Percentiles rank a stretch among this genome's conserved stretches.
Evolutionary conservation across 805 yeast species (phyloP).

Genomic region (Sugiyamaella chiloensis): DNA sequence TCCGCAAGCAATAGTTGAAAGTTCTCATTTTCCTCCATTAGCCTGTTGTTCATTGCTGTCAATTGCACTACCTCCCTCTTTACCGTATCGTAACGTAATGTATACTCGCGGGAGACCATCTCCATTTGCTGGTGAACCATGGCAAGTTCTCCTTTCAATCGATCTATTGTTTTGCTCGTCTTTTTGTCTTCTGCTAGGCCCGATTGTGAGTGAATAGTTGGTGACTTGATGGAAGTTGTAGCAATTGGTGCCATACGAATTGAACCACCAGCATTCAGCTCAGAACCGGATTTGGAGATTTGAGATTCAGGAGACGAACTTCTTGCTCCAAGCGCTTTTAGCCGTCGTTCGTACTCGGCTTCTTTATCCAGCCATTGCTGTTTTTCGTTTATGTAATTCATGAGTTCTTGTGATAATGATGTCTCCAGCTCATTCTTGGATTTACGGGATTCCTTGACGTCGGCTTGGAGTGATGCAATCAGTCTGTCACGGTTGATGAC

Average conservation of each 20-base stretch:
- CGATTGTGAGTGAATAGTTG: background rate
- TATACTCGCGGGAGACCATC: conserved; percentile 30
- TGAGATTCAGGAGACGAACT: background rate
- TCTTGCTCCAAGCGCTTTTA: background rate
- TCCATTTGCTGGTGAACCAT: conserved; percentile 30
- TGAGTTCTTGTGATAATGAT: conserved; percentile 28
- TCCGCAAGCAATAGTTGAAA: conserved; percentile 35
- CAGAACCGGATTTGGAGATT: too few species aligned
- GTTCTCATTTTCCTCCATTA: conserved; percentile 35
- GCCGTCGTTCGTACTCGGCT: conserved; percentile 17
- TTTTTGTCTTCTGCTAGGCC: background rate
- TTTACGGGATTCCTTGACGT: conserved; percentile 21
- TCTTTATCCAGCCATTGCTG: conserved; percentile 28
- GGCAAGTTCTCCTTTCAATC: conserved; percentile 22
- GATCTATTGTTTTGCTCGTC: conserved; percentile 16
- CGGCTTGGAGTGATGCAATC: conserved; percentile 20
- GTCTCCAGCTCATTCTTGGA: conserved; percentile 26
- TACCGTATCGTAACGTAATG: conserved; percentile 26
- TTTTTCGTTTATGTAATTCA: conserved; percentile 28
- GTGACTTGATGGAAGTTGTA: conserved; percentile 3
- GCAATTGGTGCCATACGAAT: background rate
- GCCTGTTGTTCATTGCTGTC: conserved; percentile 25
- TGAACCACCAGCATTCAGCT: background rate
- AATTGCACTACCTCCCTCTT: conserved; percentile 27
- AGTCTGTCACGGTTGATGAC: conserved; percentile 23